These are phyloP conservation scores for Phalaenopsis hybrid DNA, from an alignment of 116 monocot genomes.

Conservation along the genomic window DNA sequence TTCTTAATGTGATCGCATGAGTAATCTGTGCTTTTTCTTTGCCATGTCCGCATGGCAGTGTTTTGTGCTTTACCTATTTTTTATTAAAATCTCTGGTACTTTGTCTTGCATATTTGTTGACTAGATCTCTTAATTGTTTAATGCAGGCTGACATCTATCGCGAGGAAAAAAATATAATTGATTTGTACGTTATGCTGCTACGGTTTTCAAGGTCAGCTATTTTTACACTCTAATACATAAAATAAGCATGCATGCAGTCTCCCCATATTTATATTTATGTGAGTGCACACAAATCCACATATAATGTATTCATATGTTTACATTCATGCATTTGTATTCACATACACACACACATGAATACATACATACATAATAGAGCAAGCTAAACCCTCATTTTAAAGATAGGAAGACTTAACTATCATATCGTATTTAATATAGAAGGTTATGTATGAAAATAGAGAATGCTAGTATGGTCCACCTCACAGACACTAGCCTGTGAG, in stretches of 20 bases:
- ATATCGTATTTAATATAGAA: too few relatives aligned
- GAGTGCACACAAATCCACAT: too few relatives aligned
- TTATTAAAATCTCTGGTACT: background rate
- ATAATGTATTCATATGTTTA: too few relatives aligned
- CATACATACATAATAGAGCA: background rate
- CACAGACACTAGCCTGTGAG: too few relatives aligned
- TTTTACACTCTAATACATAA: background rate
- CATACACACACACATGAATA: too few relatives aligned
- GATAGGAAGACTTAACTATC: too few relatives aligned
- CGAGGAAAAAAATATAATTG: slow-evolving; percentile 70
- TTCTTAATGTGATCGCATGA: background rate
- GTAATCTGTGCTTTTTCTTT: background rate
- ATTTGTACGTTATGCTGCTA: slow-evolving; percentile 84
- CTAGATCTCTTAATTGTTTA: background rate
- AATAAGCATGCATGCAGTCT: background rate
- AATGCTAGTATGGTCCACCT: too few relatives aligned
- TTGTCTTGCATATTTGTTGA: background rate
- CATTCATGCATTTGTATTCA: too few relatives aligned
- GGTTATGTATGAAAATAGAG: too few relatives aligned
- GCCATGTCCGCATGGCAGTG: background rate
- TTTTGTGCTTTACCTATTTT: background rate
- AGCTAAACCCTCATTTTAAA: background rate
- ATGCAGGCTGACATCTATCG: slow-evolving; percentile 78
- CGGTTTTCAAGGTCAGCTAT: slow-evolving; percentile 72
- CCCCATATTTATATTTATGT: too few relatives aligned